phyloP scores from a whole-genome alignment of 345 rosid genomes.

The Raphanus raphanistrum region DNA sequence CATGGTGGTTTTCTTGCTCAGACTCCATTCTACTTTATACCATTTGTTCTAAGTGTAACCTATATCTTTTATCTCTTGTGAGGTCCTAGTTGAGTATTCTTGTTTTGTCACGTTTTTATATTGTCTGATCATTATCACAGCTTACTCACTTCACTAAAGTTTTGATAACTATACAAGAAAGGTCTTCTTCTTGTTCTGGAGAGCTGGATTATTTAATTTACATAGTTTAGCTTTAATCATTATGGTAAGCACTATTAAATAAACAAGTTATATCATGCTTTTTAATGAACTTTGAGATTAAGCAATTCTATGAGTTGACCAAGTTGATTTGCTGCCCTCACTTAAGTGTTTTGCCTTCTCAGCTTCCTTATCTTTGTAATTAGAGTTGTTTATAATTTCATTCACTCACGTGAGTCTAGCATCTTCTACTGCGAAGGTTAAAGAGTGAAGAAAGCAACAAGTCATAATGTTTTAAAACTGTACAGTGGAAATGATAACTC shows the following conservation, averaged over 20 bases:
- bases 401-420: neutral
- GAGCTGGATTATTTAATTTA: neutral
- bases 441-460: constrained; percentile 29
- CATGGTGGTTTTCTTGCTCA: constrained; percentile 53
- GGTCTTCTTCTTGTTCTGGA: neutral
- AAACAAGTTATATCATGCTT: constrained; percentile 15
- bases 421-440: neutral
- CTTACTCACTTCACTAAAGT: constrained; percentile 9
- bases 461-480: constrained; percentile 35
- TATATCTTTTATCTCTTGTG: constrained; percentile 19
- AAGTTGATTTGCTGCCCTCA: constrained; percentile 36
- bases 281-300: neutral
- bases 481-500: constrained; percentile 31
- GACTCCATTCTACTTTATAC: constrained; percentile 46
- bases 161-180: constrained; percentile 14
- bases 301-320: constrained; percentile 27
- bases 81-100: constrained; percentile 22
- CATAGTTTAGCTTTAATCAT: constrained; percentile 11
- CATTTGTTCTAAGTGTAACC: constrained; percentile 27
- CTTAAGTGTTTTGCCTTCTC: constrained; percentile 43
- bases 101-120: constrained; percentile 13
- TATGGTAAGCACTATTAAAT: constrained; percentile 13
- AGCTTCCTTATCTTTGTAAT: constrained; percentile 29
- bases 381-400: constrained; percentile 32
- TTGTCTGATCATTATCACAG: constrained; percentile 12